Conservation (phyloP, 2,329 filamentous ascomycete genomes). For the Aspergillus vadensis region DNA sequence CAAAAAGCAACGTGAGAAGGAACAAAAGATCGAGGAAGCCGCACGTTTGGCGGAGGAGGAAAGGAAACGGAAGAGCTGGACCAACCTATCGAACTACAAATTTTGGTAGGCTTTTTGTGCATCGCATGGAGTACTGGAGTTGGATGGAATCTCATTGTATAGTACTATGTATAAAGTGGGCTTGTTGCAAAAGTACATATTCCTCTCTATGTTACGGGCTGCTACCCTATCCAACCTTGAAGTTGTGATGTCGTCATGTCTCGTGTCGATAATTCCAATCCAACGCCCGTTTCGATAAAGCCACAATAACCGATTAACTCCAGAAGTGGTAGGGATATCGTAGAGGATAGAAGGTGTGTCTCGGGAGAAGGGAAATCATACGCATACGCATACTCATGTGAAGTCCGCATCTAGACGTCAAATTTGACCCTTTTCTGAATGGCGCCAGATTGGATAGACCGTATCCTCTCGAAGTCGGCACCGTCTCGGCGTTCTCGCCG, state of each 20-base stretch:
- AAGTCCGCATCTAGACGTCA: slow-evolving; percentile 28
- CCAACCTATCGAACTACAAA: slow-evolving; percentile 48
- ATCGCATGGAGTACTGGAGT: slow-evolving; percentile 37
- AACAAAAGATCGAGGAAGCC: slow-evolving; percentile 42
- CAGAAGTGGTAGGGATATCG: background rate
- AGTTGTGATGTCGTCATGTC: slow-evolving; percentile 14
- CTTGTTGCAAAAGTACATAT: slow-evolving; percentile 25
- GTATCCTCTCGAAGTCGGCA: slow-evolving; percentile 27
- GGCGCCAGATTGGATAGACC: slow-evolving; percentile 30
- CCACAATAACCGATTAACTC: background rate
- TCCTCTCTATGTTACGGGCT: slow-evolving; percentile 15
- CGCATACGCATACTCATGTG: background rate
- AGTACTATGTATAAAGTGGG: slow-evolving; percentile 27
- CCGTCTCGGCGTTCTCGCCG: slow-evolving; percentile 55
- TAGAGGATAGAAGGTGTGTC: slow-evolving; percentile 5
- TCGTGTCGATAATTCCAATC: slow-evolving; percentile 15
- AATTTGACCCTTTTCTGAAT: slow-evolving; percentile 47
- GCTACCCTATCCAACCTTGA: slow-evolving; percentile 12
- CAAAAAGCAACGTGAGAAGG: slow-evolving; percentile 60
- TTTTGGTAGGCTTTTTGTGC: slow-evolving; percentile 44
- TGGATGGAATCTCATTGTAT: slow-evolving; percentile 27
- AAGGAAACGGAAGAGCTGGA: slow-evolving; percentile 46
- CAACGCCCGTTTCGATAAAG: background rate
- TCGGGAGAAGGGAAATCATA: background rate
- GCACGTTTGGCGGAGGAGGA: slow-evolving; percentile 42